Percentiles rank a stretch among this genome's conserved stretches.
These are phyloP conservation scores for Evernia prunastri DNA, from an alignment of 495 filamentous ascomycete species.

Conservation along the genomic window DNA sequence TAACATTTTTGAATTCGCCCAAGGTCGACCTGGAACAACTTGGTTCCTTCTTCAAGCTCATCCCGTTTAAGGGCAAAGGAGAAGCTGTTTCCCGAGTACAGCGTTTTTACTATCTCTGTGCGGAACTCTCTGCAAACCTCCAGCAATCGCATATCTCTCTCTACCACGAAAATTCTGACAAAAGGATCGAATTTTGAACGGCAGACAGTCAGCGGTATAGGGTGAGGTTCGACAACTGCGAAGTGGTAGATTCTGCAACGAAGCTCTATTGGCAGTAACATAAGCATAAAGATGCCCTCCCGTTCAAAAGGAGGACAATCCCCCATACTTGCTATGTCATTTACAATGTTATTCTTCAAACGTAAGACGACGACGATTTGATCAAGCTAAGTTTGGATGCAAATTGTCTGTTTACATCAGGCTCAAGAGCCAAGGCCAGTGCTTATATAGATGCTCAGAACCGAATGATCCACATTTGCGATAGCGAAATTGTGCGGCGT, in stretches of 20 bases:
- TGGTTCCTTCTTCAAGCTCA: background rate
- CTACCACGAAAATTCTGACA: background rate
- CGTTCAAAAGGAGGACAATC: background rate
- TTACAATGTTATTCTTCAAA: too few relatives aligned
- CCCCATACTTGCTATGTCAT: background rate
- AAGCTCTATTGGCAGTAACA: background rate
- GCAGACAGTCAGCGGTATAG: background rate
- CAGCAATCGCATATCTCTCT: background rate
- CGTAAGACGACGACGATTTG: too few relatives aligned
- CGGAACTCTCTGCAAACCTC: background rate
- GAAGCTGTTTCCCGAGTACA: background rate
- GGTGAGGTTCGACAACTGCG: background rate
- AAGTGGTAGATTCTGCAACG: background rate
- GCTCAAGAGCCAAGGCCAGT: too few relatives aligned
- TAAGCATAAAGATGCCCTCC: background rate
- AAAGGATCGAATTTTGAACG: too few relatives aligned
- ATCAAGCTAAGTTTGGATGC: too few relatives aligned
- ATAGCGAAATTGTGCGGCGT: too few relatives aligned
- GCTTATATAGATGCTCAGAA: too few relatives aligned
- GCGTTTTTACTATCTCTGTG: background rate
- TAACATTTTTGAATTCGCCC: background rate
- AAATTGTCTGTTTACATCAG: too few relatives aligned
- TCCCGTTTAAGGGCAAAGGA: background rate
- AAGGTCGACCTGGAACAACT: background rate
- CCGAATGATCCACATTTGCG: too few relatives aligned